Evolutionary conservation across 2,329 filamentous ascomycete genomes (phyloP), one percentile per base, ranked within the genome.

Genomic region (Calonectria multiphialidica): DNA sequence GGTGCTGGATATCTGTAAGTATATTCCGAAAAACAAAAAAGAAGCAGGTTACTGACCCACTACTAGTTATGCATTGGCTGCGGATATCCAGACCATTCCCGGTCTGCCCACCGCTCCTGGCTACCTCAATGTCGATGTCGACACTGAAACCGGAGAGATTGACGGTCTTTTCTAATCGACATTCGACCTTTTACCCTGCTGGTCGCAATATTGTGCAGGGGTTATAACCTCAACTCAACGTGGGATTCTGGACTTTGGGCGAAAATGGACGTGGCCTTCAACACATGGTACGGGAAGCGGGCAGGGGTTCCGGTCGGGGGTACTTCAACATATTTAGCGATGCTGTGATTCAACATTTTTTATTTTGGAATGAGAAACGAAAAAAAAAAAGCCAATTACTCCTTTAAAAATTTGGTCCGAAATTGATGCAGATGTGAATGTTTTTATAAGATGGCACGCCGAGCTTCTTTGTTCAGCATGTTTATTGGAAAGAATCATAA

Each of bases 81-180:
- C 97, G 16, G 97, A 99, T 81, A 98, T 99, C 77, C 97, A 98
- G 88, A 99, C 97, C 1, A 99, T 99, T 75, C 97, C 97, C 16
- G 97, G 97, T 73, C 88, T 99, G 75, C 96, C 96, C 12, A 98
- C 97, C 10, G 96, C 96, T 23, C 97, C 96, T 10, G 97, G 97
- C 13, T 98, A 98, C 82, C 88, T 98, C 74, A 98, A 98, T 80
- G 96, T 98, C 55, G 96, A 98, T 77, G 93, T 93, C 44, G 93
- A 96, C 79, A 85, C 88, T 7, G 93, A 95, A 87, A 96, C 93
- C n/a, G 94, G 94, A 67, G 94, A 96, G 86, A 95, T 96, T 76
- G 92, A 95, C 71, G 94, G 97, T 6, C 90, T 99, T 69, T 99
- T 98, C 85, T 99, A 95, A 76, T 65, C 44, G n/a, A 47, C 47